Percentiles rank a stretch among this genome's conserved stretches.
Conservation (phyloP, 106 monocot genomes). For the Xerophyta viscosa region DNA sequence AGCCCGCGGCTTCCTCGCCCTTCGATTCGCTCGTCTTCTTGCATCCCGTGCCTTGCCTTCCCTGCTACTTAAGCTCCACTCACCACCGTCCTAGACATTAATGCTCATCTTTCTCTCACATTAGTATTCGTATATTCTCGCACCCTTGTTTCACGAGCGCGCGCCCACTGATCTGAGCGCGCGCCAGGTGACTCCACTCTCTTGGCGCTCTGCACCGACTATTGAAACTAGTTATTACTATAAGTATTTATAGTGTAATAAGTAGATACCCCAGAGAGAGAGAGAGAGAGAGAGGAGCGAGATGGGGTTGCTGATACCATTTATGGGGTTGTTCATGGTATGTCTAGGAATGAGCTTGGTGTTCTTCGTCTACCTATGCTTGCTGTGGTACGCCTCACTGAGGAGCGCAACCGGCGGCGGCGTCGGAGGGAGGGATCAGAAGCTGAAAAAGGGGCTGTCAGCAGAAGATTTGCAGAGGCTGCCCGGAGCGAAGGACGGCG, state of each 20-base stretch:
- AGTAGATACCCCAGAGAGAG: neutral
- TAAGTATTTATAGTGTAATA: too few relatives aligned
- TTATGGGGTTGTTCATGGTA: constrained; percentile 1
- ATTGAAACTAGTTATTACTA: neutral
- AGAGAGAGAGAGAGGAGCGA: constrained; percentile 4
- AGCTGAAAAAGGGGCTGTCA: neutral
- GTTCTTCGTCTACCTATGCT: constrained; percentile 5
- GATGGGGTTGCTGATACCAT: constrained; percentile 1
- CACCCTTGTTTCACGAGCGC: too few relatives aligned
- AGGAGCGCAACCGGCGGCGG: neutral
- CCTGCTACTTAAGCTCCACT: too few relatives aligned
- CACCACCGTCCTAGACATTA: too few relatives aligned
- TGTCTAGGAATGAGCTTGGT: constrained; percentile 2
- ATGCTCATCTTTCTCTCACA: too few relatives aligned
- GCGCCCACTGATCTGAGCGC: too few relatives aligned
- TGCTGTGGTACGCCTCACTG: constrained; percentile 1
- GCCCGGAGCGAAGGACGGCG: constrained; percentile 1
- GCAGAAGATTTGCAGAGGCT: neutral
- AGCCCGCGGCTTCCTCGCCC: too few relatives aligned
- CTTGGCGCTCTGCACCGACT: neutral
- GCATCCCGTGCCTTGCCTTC: too few relatives aligned
- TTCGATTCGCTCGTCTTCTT: too few relatives aligned
- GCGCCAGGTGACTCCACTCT: neutral
- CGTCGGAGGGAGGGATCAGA: neutral
- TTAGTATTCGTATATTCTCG: too few relatives aligned